Evolutionary conservation across 257 asterid genomes (phyloP), one percentile per base, ranked within the genome.

Genomic region (Linderniella brevidens): DNA sequence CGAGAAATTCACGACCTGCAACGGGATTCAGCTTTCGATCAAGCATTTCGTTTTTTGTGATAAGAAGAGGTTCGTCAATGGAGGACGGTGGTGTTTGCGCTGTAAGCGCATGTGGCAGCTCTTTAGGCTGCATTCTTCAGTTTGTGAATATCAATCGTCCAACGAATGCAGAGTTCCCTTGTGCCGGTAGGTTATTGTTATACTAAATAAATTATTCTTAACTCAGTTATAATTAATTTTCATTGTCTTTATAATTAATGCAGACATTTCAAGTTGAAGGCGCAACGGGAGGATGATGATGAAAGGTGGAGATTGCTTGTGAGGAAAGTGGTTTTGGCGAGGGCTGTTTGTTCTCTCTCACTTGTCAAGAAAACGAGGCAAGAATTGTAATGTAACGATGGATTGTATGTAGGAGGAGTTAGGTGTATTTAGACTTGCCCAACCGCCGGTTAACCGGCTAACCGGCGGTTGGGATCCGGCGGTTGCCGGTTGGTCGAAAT

Each of bases 91-190:
- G 13, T 87, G 97, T 46, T 47, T 56, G 19, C 68, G 79, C 20
- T 87, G 95, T 65, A 77, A 68, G 17, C 54, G 95, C 35, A 87
- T 87, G 97, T 83, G 95, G 97, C 97, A 87, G 66, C 87, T 87
- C 32, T 71, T 87, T 40, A 50, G 68, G 50, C 38, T 87, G 49
- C 97, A 87, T 49, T 76, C 97, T 7, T 83, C 86, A 18, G 73
- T 87, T 8, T 87, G 97, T 57, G 79, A 83, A 7, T 79, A 64
- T 16, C 54, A n/a, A n/a, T n/a, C n/a, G n/a, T n/a, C 77, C 7
- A 85, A 83, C 19, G 79, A 53, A 52, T 87, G 97, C 92, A 66
- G 66, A 56, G 97, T 87, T 40, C 97, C 95, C 13, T 67, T 87
- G 10, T 83, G 95, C 92, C 75, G 94, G 97, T 87, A 71, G 59